Evolutionary conservation across 2,329 filamentous ascomycete genomes (phyloP).

Genomic region (Penicillium hesseltinei): DNA sequence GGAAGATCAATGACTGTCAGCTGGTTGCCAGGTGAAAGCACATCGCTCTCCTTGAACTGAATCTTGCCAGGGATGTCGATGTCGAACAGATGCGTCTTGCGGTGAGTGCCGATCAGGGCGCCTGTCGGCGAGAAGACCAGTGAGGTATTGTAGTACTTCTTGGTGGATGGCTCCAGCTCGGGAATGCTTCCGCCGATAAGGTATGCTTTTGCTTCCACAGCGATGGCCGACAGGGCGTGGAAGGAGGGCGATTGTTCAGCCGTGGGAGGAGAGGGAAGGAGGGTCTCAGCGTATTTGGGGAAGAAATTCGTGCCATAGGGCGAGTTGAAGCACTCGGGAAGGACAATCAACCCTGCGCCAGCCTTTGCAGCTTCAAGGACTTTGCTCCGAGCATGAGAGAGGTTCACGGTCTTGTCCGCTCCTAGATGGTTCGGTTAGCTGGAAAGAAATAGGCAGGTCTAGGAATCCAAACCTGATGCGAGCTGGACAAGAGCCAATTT

Average conservation of each 20-base stretch:
- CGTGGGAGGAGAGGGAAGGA: conserved; percentile 74
- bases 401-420: conserved; percentile 80
- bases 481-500: conserved; percentile 82
- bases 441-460: background rate
- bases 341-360: conserved; percentile 82
- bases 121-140: conserved; percentile 79
- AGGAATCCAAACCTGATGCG: conserved; percentile 56
- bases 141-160: conserved; percentile 86
- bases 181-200: conserved; percentile 91
- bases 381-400: conserved; percentile 73
- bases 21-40: conserved; percentile 79
- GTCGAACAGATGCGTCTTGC: conserved; percentile 96
- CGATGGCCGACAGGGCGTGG: conserved; percentile 78
- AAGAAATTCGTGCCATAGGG: conserved; percentile 93
- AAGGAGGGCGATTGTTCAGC: conserved; percentile 73
- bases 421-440: conserved; percentile 43
- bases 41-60: conserved; percentile 84
- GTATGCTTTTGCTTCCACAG: conserved; percentile 73
- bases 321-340: conserved; percentile 98
- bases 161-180: conserved; percentile 65
- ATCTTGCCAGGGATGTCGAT: conserved; percentile 97
- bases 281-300: conserved; percentile 83
- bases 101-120: conserved; percentile 77
- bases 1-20: conserved; percentile 83
- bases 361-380: conserved; percentile 74